These are phyloP conservation scores for Cenococcum geophilum DNA, from an alignment of 495 filamentous ascomycete genomes.

Conservation along the genomic window DNA sequence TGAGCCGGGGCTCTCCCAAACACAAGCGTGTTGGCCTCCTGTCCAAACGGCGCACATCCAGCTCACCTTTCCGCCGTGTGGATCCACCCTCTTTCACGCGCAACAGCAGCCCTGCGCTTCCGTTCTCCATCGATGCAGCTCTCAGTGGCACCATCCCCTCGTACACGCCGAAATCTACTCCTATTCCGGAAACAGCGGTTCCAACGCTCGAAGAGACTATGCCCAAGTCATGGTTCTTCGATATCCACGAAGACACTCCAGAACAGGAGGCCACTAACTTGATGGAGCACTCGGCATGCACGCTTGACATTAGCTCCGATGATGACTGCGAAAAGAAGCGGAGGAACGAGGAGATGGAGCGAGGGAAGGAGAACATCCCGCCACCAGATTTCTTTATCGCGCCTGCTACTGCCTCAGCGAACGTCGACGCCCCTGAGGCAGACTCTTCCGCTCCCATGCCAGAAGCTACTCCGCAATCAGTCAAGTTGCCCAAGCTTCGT, in stretches of 20 bases:
- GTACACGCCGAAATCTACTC: conserved; percentile 42
- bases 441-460: conserved; percentile 30
- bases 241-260: conserved; percentile 87
- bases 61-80: conserved; percentile 50
- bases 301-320: conserved; percentile 70
- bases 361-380: conserved; percentile 90
- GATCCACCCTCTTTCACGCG: conserved; percentile 48
- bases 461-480: conserved; percentile 10
- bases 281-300: conserved; percentile 81
- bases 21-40: conserved; percentile 57
- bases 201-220: conserved; percentile 38
- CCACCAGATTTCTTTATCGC: conserved; percentile 45
- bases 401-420: conserved; percentile 32
- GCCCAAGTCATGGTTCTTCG: conserved; percentile 75
- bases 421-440: conserved; percentile 18
- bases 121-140: conserved; percentile 76
- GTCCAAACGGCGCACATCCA: conserved; percentile 53
- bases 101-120: conserved; percentile 40
- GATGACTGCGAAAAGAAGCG: conserved; percentile 35
- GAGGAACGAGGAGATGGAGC: conserved; percentile 50
- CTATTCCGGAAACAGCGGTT: conserved; percentile 20
- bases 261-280: conserved; percentile 85
- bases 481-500: conserved; percentile 22
- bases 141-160: conserved; percentile 60
- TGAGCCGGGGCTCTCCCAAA: conserved; percentile 56